Percentiles rank a stretch among this genome's conserved stretches.
Conservation (phyloP, 495 filamentous ascomycete genomes). For the Neurospora sp. region DNA sequence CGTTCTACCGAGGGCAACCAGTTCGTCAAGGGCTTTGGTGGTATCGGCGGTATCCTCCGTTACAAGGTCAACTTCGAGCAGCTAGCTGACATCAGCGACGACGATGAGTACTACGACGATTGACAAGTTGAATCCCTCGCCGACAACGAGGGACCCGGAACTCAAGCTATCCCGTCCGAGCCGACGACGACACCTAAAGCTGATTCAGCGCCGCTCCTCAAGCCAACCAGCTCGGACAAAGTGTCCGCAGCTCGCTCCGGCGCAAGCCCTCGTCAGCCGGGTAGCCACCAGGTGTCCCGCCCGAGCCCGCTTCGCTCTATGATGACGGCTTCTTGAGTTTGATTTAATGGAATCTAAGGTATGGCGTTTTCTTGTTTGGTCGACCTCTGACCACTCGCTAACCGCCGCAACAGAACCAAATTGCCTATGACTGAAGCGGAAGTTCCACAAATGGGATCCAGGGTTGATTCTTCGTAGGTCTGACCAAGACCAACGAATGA, state of each 20-base stretch:
- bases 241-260: constrained; percentile 26
- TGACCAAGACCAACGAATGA: neutral
- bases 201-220: constrained; percentile 18
- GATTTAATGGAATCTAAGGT: constrained; percentile 14
- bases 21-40: constrained; percentile 99
- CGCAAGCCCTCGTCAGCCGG: constrained; percentile 25
- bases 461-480: neutral
- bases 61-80: constrained; percentile 99
- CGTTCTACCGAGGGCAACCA: constrained; percentile 96
- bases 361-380: constrained; percentile 5
- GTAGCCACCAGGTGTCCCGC: constrained; percentile 32
- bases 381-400: neutral
- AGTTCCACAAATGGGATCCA: neutral
- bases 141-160: constrained; percentile 65
- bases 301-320: constrained; percentile 51
- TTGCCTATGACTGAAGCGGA: neutral
- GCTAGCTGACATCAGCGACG: constrained; percentile 84
- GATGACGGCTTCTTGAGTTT: constrained; percentile 47
- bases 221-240: constrained; percentile 28
- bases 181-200: constrained; percentile 30
- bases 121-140: constrained; percentile 91
- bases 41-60: constrained; percentile 89
- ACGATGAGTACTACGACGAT: constrained; percentile 99
- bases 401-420: neutral
- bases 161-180: constrained; percentile 58